Evolutionary conservation across 1,284 basidiomycete species (phyloP), one percentile per base, ranked within the genome.

Genomic region (Inonotus hispidus): DNA sequence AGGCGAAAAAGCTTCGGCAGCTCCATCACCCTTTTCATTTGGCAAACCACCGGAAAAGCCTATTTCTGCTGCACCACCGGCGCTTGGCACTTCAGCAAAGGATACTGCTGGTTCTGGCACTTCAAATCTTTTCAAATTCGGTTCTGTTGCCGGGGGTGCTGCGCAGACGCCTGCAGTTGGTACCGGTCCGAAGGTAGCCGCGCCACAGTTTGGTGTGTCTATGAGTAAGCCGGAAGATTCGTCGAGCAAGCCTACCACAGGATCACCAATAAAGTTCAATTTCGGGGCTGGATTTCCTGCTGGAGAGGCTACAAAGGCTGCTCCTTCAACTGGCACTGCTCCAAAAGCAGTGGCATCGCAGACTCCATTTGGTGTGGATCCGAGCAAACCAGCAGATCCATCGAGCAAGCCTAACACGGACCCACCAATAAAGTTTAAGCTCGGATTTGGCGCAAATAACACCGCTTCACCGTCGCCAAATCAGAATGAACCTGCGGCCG

Each of bases 221-320:
- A 13, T 27, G 5, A 54, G 53, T 16, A 27, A 56, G 19, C 23
- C 29, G 19, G 16, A 27, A 8, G 49, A 37, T 8, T 13, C 46
- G 13, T 37, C 59, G 8, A 41, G 27, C 23, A 55, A 46, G 32
- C 32, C 53, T 37, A 16, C 53, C 25, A 21, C 41, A n/a, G 41
- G 5, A 13, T 6, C 55, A n/a, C 19, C 47, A 25, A 52, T 43
- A 32, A 62, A 59, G 32, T 62, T 58, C n/a, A 59, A 21, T 29
- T 63, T 63, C 29, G 62, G 62, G 1, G 38, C 46, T 47, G 41
- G 47, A n/a, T n/a, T n/a, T n/a, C n/a, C n/a, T n/a, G n/a, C n/a
- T n/a, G n/a, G n/a, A n/a, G n/a, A n/a, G n/a, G n/a, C n/a, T n/a
- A n/a, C n/a, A n/a, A n/a, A n/a, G n/a, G n/a, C 45, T 27, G 29